Evolutionary conservation across 1,284 basidiomycete species (phyloP), one percentile per base, ranked within the genome.

Genomic region (Apiotrichum veenhuisii): DNA sequence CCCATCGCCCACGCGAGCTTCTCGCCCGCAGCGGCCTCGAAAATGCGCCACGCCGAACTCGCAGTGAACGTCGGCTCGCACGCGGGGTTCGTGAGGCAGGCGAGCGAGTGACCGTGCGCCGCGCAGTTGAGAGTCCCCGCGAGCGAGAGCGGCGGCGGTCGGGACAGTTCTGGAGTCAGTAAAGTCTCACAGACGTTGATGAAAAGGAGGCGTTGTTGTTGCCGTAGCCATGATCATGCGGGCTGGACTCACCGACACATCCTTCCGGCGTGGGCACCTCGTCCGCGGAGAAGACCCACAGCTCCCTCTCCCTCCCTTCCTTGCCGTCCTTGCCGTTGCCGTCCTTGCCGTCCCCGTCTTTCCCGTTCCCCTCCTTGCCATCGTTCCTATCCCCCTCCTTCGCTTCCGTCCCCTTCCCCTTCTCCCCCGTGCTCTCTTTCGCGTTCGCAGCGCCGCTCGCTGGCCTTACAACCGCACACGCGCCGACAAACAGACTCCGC

Each of bases 1-100:
- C 62, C 62, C 27, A 55, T 54, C 17, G 38, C 36, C 62, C 62
- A 63, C 8, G 62, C 62, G 14, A 63, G 55, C 48, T 60, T 60
- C 51, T 63, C 62, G 17, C 58, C 62, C 14, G 53, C 62, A 5
- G 62, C 62, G 1, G 55, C 55, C 26, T 60, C 56, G 27, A 63
- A 40, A 0, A 50, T 34, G 5, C 36, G 23, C 62, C 62, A 63
- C 0, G 47, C 22, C n/a, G 51, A 30, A 2, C 50, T 41, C 2
- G 62, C 50, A 43, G 42, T 45, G 17, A 60, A 63, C 17, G 41
- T 22, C 15, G 55, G 51, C 14, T 27, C 40, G 37, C 58, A 63
- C 2, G 25, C 17, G 3, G 34, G 18, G 11, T 14, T 25, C 12
- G 33, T 27, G 41, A 63, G 56, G 42, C 62, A 63, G 10, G 23